A percentile compares a stretch with the other conserved stretches of the same genome.
Conservation (phyloP, 352 stramenopile genomes). For the Pythium sp. region DNA sequence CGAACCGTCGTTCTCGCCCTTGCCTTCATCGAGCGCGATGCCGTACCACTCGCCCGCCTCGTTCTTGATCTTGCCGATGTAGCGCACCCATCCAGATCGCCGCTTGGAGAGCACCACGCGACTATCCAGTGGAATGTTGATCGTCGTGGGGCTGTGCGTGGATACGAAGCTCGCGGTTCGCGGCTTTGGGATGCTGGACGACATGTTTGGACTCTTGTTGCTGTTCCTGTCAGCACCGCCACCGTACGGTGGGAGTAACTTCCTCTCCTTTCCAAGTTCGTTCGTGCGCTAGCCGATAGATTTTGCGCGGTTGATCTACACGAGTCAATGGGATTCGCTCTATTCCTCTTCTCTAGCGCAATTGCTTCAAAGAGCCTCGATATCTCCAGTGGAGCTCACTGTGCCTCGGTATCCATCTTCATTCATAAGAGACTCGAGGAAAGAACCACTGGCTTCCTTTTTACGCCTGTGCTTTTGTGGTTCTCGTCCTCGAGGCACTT, state of each 20-base stretch:
- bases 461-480: too few relatives aligned
- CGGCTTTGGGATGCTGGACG: constrained; percentile 20
- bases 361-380: background rate
- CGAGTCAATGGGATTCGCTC: background rate
- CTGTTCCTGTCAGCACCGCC: background rate
- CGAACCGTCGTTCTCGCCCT: constrained; percentile 52
- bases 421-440: constrained; percentile 3
- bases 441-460: background rate
- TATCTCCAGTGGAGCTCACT: background rate
- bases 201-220: background rate
- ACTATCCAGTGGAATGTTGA: constrained; percentile 51
- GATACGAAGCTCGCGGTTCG: constrained; percentile 12
- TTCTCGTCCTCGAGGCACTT: background rate
- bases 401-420: background rate
- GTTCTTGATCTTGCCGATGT: constrained; percentile 53
- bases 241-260: background rate
- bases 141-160: constrained; percentile 17
- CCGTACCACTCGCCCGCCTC: constrained; percentile 69
- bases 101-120: constrained; percentile 56
- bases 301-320: background rate
- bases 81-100: constrained; percentile 55
- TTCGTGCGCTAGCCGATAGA: background rate
- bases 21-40: constrained; percentile 60
- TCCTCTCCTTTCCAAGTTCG: background rate
- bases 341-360: background rate